Evolutionary conservation across 306 rosid genomes (phyloP).

Genomic region (Pachyrhizus erosus): DNA sequence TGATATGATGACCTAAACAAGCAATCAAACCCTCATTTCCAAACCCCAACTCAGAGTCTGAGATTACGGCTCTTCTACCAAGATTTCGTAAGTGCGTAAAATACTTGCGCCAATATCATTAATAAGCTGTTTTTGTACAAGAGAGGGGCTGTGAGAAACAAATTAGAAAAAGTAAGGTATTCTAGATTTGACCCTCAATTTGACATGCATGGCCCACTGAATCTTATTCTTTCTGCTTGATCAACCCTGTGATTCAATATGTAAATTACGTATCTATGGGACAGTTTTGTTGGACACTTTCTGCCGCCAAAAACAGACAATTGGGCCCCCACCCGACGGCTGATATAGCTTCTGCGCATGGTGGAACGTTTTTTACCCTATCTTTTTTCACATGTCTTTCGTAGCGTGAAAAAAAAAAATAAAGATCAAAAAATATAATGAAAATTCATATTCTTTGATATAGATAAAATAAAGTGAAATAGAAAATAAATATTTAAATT

Average conservation of each 20-base stretch:
- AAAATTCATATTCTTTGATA: no score
- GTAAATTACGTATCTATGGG: slow-evolving; percentile 26
- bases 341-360: not conserved
- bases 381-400: no score
- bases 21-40: slow-evolving; percentile 3
- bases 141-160: not conserved
- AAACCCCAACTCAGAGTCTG: not conserved
- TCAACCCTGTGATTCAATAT: slow-evolving; percentile 32
- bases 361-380: not conserved
- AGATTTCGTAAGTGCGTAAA: not conserved
- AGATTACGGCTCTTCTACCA: slow-evolving; percentile 25
- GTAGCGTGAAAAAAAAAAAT: no score
- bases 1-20: slow-evolving; percentile 16
- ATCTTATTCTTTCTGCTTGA: slow-evolving; percentile 54
- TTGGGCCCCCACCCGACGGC: not conserved
- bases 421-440: no score
- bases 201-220: slow-evolving; percentile 53
- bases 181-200: slow-evolving; percentile 5
- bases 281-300: slow-evolving; percentile 40
- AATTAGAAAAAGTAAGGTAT: not conserved
- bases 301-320: slow-evolving; percentile 53
- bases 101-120: not conserved
- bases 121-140: not conserved
- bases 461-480: no score
- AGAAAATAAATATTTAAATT: no score